Conservation (phyloP, 1,284 basidiomycete species). For the Leccinum holopus region DNA sequence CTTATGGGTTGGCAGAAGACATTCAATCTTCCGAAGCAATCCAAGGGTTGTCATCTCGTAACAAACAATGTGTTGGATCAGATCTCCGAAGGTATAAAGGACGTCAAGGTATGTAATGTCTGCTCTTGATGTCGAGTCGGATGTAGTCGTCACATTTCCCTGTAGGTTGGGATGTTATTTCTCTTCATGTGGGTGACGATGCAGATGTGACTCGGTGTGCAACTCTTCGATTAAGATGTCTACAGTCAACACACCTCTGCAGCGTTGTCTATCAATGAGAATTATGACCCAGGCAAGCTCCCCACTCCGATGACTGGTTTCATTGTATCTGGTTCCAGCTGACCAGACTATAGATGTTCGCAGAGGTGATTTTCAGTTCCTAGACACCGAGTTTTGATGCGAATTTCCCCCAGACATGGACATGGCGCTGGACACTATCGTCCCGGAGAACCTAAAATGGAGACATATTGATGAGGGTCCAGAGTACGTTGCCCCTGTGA, state of each 20-base stretch:
- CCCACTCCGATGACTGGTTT: not conserved
- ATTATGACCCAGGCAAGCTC: conserved; percentile 56
- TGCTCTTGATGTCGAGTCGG: not conserved
- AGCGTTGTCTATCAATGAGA: conserved; percentile 86
- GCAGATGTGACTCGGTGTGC: not conserved
- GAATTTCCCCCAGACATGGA: conserved; percentile 61
- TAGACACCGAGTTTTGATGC: not conserved
- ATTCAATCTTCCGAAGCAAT: conserved; percentile 61
- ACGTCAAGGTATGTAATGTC: conserved; percentile 52
- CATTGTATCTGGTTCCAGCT: conserved; percentile 5
- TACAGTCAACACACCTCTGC: conserved; percentile 87
- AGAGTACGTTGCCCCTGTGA: conserved; percentile 54
- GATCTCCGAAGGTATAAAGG: conserved; percentile 71
- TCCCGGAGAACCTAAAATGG: conserved; percentile 88
- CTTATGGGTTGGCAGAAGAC: conserved; percentile 91
- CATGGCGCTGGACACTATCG: conserved; percentile 83
- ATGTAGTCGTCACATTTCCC: not conserved
- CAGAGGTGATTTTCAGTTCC: conserved; percentile 38
- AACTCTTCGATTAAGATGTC: conserved; percentile 1
- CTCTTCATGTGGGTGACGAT: conserved; percentile 64
- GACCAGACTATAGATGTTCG: conserved; percentile 52
- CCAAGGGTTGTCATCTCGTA: conserved; percentile 84
- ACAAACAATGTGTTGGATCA: conserved; percentile 75
- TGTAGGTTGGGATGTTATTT: conserved; percentile 69
- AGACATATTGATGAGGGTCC: conserved; percentile 88